Conservation (phyloP, 306 rosid genomes). For the Medicago ruthenica region DNA sequence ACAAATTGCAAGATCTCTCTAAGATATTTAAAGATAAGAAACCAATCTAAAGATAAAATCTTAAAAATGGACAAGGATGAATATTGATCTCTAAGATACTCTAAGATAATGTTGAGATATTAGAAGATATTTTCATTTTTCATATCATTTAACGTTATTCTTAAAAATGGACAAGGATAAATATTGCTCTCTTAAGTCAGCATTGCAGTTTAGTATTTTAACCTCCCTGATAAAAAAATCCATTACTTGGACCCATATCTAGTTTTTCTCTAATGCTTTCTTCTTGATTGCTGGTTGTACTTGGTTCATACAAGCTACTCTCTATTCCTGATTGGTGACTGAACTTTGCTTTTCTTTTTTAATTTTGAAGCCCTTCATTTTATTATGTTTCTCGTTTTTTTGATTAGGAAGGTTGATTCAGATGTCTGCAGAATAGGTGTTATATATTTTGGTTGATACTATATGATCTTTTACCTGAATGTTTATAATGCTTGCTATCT, state of each 20-base stretch:
- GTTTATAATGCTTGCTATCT: slow-evolving; percentile 63
- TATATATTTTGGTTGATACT: slow-evolving; percentile 34
- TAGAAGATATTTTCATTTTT: slow-evolving; percentile 1
- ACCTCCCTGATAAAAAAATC: slow-evolving; percentile 16
- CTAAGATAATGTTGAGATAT: background rate
- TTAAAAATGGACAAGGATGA: background rate
- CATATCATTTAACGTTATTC: background rate
- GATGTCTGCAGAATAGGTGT: slow-evolving; percentile 21
- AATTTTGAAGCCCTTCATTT: slow-evolving; percentile 1
- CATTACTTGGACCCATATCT: slow-evolving; percentile 31
- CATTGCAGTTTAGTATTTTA: slow-evolving; percentile 21
- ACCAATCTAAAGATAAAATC: background rate
- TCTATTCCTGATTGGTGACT: slow-evolving; percentile 20
- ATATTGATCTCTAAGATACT: background rate
- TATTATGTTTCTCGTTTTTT: slow-evolving; percentile 5
- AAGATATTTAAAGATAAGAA: background rate
- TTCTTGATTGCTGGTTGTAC: slow-evolving; percentile 31
- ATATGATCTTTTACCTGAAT: slow-evolving; percentile 40
- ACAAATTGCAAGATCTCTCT: background rate
- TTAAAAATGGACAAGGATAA: slow-evolving; percentile 22
- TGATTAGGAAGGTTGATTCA: slow-evolving; percentile 1
- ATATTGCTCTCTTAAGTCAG: slow-evolving; percentile 14
- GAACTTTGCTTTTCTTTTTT: slow-evolving; percentile 1
- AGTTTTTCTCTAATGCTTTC: slow-evolving; percentile 29
- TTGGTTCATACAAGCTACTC: slow-evolving; percentile 34